Percentiles rank a stretch among this genome's conserved stretches.
These are phyloP conservation scores for Aspergillus carbonarius DNA, from an alignment of 2,329 filamentous ascomycete genomes.

Conservation along the genomic window DNA sequence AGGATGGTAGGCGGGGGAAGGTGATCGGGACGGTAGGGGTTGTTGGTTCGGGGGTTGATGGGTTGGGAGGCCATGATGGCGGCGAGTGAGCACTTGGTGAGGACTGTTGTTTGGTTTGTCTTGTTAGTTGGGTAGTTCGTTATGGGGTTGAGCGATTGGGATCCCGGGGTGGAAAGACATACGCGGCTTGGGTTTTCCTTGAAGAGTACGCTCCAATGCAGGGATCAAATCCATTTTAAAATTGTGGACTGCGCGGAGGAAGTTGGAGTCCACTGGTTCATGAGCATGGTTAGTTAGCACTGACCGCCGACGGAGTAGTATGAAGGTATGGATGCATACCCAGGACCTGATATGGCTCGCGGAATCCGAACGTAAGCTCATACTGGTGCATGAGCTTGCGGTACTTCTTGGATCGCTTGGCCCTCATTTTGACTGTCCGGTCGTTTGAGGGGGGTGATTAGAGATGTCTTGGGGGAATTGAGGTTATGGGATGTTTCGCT, in stretches of 20 bases:
- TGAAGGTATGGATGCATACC: conserved; percentile 45
- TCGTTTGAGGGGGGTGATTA: conserved; percentile 8
- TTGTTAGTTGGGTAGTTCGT: conserved; percentile 9
- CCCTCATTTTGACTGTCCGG: conserved; percentile 57
- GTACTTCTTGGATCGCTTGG: conserved; percentile 71
- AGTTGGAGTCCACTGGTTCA: conserved; percentile 72
- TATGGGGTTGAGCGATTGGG: background rate
- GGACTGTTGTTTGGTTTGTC: conserved; percentile 54
- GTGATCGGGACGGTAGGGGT: conserved; percentile 41
- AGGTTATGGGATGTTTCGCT: background rate
- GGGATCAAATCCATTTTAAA: conserved; percentile 88
- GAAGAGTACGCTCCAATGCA: conserved; percentile 76
- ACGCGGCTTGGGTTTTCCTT: conserved; percentile 82
- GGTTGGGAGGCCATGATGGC: conserved; percentile 43
- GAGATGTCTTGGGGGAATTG: conserved; percentile 11
- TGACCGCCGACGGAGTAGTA: background rate
- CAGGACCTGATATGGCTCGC: conserved; percentile 89
- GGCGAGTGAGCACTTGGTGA: conserved; percentile 65
- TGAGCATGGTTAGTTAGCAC: conserved; percentile 19
- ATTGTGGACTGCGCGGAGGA: conserved; percentile 75
- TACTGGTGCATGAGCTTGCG: conserved; percentile 94
- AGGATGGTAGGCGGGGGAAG: conserved; percentile 47
- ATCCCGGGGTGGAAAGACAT: conserved; percentile 32
- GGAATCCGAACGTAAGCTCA: conserved; percentile 82
- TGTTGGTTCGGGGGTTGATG: conserved; percentile 40